These are phyloP conservation scores for Colletotrichum agaves DNA, from an alignment of 2,329 filamentous ascomycete species.

Conservation along the genomic window DNA sequence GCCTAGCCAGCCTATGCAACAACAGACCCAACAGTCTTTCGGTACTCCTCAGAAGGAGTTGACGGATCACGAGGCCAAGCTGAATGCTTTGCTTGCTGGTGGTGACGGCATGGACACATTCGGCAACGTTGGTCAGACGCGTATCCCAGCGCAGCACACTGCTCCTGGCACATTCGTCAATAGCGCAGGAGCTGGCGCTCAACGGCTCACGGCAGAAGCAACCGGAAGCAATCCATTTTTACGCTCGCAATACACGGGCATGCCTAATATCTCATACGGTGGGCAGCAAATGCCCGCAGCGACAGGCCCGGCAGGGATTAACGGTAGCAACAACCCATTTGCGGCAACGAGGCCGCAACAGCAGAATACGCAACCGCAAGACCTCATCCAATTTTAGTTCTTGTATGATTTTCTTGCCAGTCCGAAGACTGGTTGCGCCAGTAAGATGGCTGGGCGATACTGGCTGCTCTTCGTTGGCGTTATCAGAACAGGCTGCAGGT, in stretches of 20 bases:
- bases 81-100: conserved; percentile 86
- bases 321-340: conserved; percentile 69
- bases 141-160: conserved; percentile 96
- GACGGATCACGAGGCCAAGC: conserved; percentile 74
- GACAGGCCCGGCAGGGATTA: conserved; percentile 67
- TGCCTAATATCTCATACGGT: conserved; percentile 69
- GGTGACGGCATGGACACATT: conserved; percentile 98
- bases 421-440: background rate
- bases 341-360: conserved; percentile 62
- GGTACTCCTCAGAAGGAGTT: conserved; percentile 62
- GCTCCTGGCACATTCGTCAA: conserved; percentile 97
- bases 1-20: conserved; percentile 52
- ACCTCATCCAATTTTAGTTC: conserved; percentile 71
- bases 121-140: conserved; percentile 94
- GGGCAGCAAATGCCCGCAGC: conserved; percentile 61
- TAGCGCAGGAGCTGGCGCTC: conserved; percentile 85
- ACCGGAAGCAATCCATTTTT: conserved; percentile 93
- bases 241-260: conserved; percentile 83
- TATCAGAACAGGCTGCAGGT: background rate
- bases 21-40: conserved; percentile 18
- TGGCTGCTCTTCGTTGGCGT: conserved; percentile 4
- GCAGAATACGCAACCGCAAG: conserved; percentile 60
- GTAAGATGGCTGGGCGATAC: background rate
- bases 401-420: background rate
- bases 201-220: conserved; percentile 74